These are phyloP conservation scores for Leishmania amazonensis DNA, from an alignment of 208 protist genomes.

Conservation along the genomic window DNA sequence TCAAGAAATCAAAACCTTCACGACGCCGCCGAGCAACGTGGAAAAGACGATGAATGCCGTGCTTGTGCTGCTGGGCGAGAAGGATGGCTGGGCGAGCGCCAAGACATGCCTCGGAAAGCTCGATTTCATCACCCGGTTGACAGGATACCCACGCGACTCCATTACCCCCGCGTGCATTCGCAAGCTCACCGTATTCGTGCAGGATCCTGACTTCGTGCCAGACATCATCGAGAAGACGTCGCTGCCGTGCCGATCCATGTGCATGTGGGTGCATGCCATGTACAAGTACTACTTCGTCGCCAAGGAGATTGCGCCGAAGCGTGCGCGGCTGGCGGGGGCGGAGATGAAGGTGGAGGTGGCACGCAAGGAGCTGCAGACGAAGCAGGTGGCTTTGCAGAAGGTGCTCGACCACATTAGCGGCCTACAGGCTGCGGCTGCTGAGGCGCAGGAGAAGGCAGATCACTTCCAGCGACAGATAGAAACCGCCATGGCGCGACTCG, in stretches of 20 bases:
- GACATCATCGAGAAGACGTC: conserved; percentile 94
- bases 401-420: conserved; percentile 76
- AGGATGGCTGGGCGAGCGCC: conserved; percentile 92
- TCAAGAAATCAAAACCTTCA: conserved; percentile 93
- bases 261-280: conserved; percentile 96
- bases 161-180: conserved; percentile 78
- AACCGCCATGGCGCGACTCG: conserved; percentile 72
- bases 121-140: conserved; percentile 90
- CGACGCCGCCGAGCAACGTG: conserved; percentile 89
- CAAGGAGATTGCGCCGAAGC: conserved; percentile 91
- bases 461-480: conserved; percentile 90
- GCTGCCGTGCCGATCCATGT: conserved; percentile 93
- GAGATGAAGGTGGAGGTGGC: conserved; percentile 83
- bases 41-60: conserved; percentile 94
- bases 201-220: conserved; percentile 92
- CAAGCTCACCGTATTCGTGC: conserved; percentile 91
- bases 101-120: conserved; percentile 89
- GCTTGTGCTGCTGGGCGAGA: conserved; percentile 91
- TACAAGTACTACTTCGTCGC: conserved; percentile 94
- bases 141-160: conserved; percentile 90
- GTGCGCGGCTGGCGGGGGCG: conserved; percentile 67
- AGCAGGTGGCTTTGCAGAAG: conserved; percentile 70
- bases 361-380: conserved; percentile 49
- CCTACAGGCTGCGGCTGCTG: conserved; percentile 76
- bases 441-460: conserved; percentile 80